phyloP scores from a whole-genome alignment of 768 basidiomycete genomes.

The Amanita thiersii region DNA sequence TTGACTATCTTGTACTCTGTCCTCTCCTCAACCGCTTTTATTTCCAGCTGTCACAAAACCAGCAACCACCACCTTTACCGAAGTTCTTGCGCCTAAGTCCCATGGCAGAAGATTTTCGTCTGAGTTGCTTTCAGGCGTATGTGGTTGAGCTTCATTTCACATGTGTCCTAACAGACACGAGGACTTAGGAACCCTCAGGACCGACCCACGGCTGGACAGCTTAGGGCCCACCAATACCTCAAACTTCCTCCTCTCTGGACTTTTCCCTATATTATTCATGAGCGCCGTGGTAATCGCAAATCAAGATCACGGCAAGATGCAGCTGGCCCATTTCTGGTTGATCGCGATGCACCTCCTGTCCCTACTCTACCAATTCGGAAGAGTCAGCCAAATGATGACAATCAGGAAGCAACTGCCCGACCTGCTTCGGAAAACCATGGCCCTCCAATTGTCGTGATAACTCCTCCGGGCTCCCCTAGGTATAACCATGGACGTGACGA shows the following conservation, averaged over 20 bases:
- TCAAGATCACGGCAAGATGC: background rate
- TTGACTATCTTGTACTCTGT: background rate
- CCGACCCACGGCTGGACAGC: slow-evolving; percentile 58
- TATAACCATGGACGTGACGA: slow-evolving; percentile 6
- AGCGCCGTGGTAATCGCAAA: background rate
- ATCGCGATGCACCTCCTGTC: background rate
- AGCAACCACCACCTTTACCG: slow-evolving; percentile 71
- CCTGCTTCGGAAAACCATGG: slow-evolving; percentile 8
- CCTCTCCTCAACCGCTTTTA: background rate
- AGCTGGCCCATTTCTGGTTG: background rate
- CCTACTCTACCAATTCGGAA: slow-evolving; percentile 2
- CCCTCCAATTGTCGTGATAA: slow-evolving; percentile 26
- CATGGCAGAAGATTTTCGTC: slow-evolving; percentile 63
- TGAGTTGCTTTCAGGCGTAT: slow-evolving; percentile 71
- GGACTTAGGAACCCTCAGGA: slow-evolving; percentile 52
- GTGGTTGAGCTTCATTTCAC: slow-evolving; percentile 13
- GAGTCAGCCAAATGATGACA: slow-evolving; percentile 5
- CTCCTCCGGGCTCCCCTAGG: slow-evolving; percentile 20
- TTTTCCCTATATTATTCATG: slow-evolving; percentile 15
- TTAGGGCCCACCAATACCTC: slow-evolving; percentile 61
- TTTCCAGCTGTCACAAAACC: slow-evolving; percentile 55
- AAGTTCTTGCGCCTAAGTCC: slow-evolving; percentile 51
- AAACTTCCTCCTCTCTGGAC: slow-evolving; percentile 46
- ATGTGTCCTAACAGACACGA: background rate
- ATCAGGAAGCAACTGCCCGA: background rate